Conservation (phyloP, 257 asterid genomes). For the Paraleonurus japonicus region DNA sequence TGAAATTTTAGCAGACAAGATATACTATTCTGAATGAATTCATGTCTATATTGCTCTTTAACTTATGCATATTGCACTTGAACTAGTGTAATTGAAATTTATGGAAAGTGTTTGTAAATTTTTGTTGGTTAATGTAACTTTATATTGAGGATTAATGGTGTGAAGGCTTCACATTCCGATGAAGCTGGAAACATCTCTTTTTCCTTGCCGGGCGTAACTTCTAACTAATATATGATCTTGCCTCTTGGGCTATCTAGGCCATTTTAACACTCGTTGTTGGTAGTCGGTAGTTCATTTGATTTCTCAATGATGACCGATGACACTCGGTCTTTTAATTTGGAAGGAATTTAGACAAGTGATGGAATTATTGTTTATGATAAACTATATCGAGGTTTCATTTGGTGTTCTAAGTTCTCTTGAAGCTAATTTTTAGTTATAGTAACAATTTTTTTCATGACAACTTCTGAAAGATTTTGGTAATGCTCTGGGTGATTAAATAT, state of each 20-base stretch:
- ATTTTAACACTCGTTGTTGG: neutral
- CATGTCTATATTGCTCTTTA: neutral
- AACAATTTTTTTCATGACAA: neutral
- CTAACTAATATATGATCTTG: conserved; percentile 5
- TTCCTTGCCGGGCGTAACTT: neutral
- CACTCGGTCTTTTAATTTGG: neutral
- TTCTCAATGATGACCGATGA: neutral
- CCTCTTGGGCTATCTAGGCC: neutral
- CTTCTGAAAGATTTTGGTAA: neutral
- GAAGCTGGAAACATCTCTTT: neutral
- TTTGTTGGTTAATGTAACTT: neutral
- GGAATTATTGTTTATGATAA: conserved; percentile 12
- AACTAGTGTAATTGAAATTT: conserved; percentile 26
- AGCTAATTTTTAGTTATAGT: neutral
- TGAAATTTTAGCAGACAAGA: conserved; percentile 17
- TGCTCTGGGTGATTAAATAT: neutral
- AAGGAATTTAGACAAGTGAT: neutral
- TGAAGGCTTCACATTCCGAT: conserved; percentile 1
- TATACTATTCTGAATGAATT: conserved; percentile 2
- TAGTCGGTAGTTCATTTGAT: neutral
- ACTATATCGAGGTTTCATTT: neutral
- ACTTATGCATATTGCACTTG: conserved; percentile 6
- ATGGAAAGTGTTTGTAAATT: neutral
- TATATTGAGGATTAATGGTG: neutral
- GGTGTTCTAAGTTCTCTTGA: neutral